phyloP scores from a whole-genome alignment of 83 land plant genomes.

The Diphasiastrum complanatum region DNA sequence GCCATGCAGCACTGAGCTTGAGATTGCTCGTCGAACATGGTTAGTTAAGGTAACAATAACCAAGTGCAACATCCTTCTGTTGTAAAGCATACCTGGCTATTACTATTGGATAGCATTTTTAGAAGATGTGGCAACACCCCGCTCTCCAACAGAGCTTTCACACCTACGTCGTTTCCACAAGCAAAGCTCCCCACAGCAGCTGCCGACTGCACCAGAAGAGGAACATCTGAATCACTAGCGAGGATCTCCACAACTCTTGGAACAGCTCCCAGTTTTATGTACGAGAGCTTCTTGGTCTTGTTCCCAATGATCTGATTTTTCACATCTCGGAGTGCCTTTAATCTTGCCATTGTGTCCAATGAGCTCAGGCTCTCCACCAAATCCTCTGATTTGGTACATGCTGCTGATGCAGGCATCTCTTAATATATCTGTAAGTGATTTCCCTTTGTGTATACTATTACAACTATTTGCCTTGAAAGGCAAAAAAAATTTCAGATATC shows the following conservation, averaged over 20 bases:
- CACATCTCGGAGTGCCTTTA: conserved; percentile 69
- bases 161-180: conserved; percentile 79
- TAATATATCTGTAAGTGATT: too few species aligned
- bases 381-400: conserved; percentile 44
- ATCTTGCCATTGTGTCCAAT: conserved; percentile 33
- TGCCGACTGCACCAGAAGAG: conserved; percentile 66
- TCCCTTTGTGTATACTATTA: too few species aligned
- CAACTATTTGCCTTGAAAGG: too few species aligned
- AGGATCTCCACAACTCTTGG: conserved; percentile 65
- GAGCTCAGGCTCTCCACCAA: conserved; percentile 56
- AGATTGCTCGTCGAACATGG: too few species aligned
- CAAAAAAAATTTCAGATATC: too few species aligned
- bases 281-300: conserved; percentile 79
- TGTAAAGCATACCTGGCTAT: conserved; percentile 48
- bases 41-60: not conserved
- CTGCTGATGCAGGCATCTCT: conserved; percentile 50
- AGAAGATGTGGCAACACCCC: conserved; percentile 69
- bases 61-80: not conserved
- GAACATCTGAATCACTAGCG: conserved; percentile 36
- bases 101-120: conserved; percentile 42
- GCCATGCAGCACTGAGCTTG: too few species aligned
- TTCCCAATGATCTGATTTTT: conserved; percentile 97
- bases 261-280: conserved; percentile 77
- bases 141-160: conserved; percentile 61
- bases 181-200: conserved; percentile 92